phyloP scores from a whole-genome alignment of 1,284 basidiomycete species.

The Kalmanozyma brasiliensis region DNA sequence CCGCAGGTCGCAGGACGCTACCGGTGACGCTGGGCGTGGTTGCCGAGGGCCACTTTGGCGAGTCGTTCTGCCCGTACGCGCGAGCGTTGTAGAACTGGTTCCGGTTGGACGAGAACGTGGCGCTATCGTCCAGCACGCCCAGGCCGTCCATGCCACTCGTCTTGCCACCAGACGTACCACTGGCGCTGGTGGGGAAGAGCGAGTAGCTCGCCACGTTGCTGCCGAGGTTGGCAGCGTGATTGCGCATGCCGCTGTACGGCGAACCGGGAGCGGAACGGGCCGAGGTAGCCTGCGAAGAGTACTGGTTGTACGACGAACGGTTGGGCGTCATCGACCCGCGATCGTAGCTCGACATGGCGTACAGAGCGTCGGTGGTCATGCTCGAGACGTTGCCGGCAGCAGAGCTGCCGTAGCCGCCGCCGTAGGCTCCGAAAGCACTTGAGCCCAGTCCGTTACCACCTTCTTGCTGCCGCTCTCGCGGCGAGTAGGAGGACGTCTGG shows the following conservation, averaged over 20 bases:
- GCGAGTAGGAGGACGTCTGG: conserved; percentile 27
- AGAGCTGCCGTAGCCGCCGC: conserved; percentile 26
- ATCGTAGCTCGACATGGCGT: conserved; percentile 35
- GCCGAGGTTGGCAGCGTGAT: conserved; percentile 27
- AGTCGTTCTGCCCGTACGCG: conserved; percentile 24
- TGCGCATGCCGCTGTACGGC: conserved; percentile 45
- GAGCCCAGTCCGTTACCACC: conserved; percentile 18
- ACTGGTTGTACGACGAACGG: conserved; percentile 28
- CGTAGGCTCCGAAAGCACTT: conserved; percentile 35
- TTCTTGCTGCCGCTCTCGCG: conserved; percentile 44
- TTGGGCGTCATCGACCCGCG: conserved; percentile 40
- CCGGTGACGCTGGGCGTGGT: conserved; percentile 10
- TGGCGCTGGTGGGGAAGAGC: conserved; percentile 36
- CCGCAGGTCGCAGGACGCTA: conserved; percentile 30
- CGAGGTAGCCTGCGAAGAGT: conserved; percentile 25
- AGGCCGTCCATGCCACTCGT: conserved; percentile 30
- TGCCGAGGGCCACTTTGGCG: conserved; percentile 21
- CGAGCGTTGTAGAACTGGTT: conserved; percentile 39
- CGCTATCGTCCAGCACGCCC: conserved; percentile 32
- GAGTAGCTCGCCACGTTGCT: conserved; percentile 36
- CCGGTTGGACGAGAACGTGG: conserved; percentile 18
- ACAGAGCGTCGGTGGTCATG: conserved; percentile 32
- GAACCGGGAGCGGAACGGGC: conserved; percentile 45
- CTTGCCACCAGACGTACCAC: conserved; percentile 12
- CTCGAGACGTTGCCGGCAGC: conserved; percentile 14